A percentile compares a stretch with the other conserved stretches of the same genome.
These are phyloP conservation scores for Zymoseptoria tritici DNA, from an alignment of 2,329 filamentous ascomycete genomes.

Conservation along the genomic window DNA sequence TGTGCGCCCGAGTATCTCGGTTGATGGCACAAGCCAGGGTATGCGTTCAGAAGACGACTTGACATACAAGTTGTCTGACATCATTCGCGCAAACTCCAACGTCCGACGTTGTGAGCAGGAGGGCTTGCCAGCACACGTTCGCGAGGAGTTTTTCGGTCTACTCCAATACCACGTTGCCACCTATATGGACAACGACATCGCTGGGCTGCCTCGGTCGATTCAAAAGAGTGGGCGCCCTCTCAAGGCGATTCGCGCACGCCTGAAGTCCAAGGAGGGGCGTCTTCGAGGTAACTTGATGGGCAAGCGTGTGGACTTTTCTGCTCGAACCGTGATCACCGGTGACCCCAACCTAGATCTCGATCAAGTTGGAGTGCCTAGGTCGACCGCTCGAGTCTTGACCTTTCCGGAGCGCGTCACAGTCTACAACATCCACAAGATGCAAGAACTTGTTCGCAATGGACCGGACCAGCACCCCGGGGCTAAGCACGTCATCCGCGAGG, in stretches of 20 bases:
- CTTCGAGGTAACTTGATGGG: conserved; percentile 98
- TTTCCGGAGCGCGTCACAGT: conserved; percentile 97
- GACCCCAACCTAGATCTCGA: conserved; percentile 94
- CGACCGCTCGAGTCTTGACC: conserved; percentile 85
- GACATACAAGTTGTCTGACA: conserved; percentile 97
- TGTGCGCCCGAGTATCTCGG: conserved; percentile 92
- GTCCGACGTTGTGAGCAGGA: conserved; percentile 86
- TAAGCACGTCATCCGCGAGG: conserved; percentile 89
- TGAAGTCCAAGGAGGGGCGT: conserved; percentile 99
- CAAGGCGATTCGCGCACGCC: conserved; percentile 89
- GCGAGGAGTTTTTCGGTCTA: conserved; percentile 81
- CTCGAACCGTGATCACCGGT: conserved; percentile 98
- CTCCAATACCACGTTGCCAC: conserved; percentile 98
- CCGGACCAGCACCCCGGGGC: conserved; percentile 93
- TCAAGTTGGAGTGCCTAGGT: conserved; percentile 92
- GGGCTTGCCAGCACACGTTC: conserved; percentile 84
- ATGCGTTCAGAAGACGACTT: conserved; percentile 96
- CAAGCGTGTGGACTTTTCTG: conserved; percentile 98
- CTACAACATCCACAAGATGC: conserved; percentile 92
- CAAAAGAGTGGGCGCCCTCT: conserved; percentile 96
- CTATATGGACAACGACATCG: conserved; percentile 99
- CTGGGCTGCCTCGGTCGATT: conserved; percentile 84
- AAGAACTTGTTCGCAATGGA: conserved; percentile 82
- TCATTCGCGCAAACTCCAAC: conserved; percentile 94
- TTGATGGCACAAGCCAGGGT: conserved; percentile 87